Evolutionary conservation across 1,284 basidiomycete genomes (phyloP), one percentile per base, ranked within the genome.

Genomic region (Cryptococcus jaspeensis): DNA sequence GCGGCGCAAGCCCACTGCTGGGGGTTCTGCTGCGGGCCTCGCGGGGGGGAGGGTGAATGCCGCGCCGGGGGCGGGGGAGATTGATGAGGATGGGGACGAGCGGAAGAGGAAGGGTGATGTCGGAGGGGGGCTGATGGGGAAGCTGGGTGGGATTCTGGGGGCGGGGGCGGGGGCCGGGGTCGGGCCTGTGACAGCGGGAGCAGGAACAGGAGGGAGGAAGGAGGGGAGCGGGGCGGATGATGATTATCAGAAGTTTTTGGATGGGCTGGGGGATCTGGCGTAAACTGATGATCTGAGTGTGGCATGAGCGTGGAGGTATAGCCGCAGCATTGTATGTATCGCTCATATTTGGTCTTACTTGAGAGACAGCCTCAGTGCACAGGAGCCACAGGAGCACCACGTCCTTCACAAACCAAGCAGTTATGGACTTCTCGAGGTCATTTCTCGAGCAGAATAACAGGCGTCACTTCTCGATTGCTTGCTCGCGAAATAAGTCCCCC

Each of bases 181-280:
- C 6, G 39, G 36, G 9, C 40, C 18, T 9, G 36, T 7, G 9
- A 35, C 5, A 25, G 40, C 32, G 12, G 11, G 6, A 20, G 9
- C 9, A 39, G 37, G 39, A 46, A 2, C 36, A 16, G 39, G 18
- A 12, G 18, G 44, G 22, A 38, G 25, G 35, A 22, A 43, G 25
- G 32, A 52, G 52, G 50, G 28, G 18, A 55, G 55, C 18, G 59
- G 58, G 43, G 69, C 46, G 28, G 65, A 68, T 53, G 74, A 77
- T 52, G 74, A 76, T 56, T 76, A 76, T 61, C 64, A 71, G 51
- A 64, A 61, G 39, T 77, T 77, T 50, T 54, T 77, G 56, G 67
- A 67, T 15, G 75, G 75, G 8, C 56, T 77, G 44, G 69, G 65
- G 3, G 70, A 72, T 35, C 43, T 77, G 35, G 45, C 53, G 20